A percentile compares a stretch with the other conserved stretches of the same genome.
These are phyloP conservation scores for Sarocladium oryzae DNA, from an alignment of 2,329 filamentous ascomycete genomes.

Conservation along the genomic window DNA sequence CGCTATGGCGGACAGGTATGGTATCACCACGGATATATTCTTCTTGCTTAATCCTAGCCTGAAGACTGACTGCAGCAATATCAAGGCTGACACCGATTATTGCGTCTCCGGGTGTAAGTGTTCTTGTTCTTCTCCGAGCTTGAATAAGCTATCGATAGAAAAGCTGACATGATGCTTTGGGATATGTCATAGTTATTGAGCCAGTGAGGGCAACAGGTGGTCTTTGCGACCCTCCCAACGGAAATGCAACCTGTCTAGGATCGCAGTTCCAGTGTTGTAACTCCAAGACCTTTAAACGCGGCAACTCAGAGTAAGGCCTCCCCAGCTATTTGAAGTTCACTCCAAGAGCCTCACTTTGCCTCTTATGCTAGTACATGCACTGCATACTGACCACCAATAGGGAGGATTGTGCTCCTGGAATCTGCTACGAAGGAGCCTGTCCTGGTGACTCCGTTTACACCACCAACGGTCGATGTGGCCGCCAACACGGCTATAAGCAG, in stretches of 20 bases:
- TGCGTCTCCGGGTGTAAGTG: constrained; percentile 24
- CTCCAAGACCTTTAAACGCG: constrained; percentile 24
- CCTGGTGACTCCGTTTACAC: constrained; percentile 22
- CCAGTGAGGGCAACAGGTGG: constrained; percentile 14
- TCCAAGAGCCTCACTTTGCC: constrained; percentile 1
- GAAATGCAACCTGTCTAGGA: not conserved
- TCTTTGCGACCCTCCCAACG: not conserved
- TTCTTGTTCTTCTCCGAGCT: too few species aligned
- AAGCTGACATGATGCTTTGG: too few species aligned
- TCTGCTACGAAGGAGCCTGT: constrained; percentile 27
- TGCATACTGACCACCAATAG: constrained; percentile 15
- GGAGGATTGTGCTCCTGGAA: constrained; percentile 24
- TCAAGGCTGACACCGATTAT: constrained; percentile 22
- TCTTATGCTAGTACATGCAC: too few species aligned
- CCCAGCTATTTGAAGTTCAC: too few species aligned
- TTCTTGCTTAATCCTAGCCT: constrained; percentile 22
- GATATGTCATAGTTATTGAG: constrained; percentile 18
- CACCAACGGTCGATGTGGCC: constrained; percentile 28
- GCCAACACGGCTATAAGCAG: constrained; percentile 18
- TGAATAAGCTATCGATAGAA: not conserved
- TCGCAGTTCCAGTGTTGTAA: constrained; percentile 21
- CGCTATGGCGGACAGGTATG: constrained; percentile 16
- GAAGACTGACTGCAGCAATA: constrained; percentile 20
- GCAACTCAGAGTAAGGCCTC: constrained; percentile 19
- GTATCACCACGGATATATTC: constrained; percentile 18